A percentile compares a stretch with the other conserved stretches of the same genome.
These are phyloP conservation scores for Cryptosporidium felis DNA, from an alignment of 169 alveolate species.

Conservation along the genomic window DNA sequence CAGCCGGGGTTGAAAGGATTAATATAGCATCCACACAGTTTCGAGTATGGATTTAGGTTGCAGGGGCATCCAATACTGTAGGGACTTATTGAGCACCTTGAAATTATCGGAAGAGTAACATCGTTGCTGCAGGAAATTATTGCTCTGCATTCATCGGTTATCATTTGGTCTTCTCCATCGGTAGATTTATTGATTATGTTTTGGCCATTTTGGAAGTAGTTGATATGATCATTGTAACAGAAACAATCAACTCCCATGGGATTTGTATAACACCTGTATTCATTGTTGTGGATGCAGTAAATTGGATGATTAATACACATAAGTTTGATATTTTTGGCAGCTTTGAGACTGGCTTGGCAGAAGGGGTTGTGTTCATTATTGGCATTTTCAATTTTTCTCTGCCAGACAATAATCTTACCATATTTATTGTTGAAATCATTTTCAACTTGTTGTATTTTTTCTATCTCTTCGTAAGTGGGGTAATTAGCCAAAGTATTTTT, in stretches of 20 bases:
- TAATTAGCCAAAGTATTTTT: slow-evolving; percentile 13
- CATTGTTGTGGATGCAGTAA: slow-evolving; percentile 40
- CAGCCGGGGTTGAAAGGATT: slow-evolving; percentile 65
- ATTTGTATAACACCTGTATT: slow-evolving; percentile 43
- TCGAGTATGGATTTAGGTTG: slow-evolving; percentile 57
- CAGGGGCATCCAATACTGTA: slow-evolving; percentile 63
- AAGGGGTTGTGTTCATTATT: slow-evolving; percentile 27
- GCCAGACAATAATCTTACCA: slow-evolving; percentile 14
- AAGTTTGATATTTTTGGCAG: not conserved
- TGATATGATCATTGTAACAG: slow-evolving; percentile 35
- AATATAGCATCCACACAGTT: slow-evolving; percentile 55
- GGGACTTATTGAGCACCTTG: slow-evolving; percentile 57
- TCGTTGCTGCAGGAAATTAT: slow-evolving; percentile 31
- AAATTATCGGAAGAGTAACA: slow-evolving; percentile 22
- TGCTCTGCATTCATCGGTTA: slow-evolving; percentile 30
- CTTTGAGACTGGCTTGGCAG: slow-evolving; percentile 21
- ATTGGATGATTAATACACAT: slow-evolving; percentile 62
- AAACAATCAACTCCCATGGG: slow-evolving; percentile 58
- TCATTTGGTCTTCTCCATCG: not conserved
- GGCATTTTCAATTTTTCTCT: not conserved
- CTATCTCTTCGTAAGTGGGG: slow-evolving; percentile 10
- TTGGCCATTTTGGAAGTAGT: not conserved
- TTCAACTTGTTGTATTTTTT: not conserved
- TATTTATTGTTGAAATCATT: slow-evolving; percentile 6
- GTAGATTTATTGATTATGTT: not conserved